Percentiles rank a stretch among this genome's conserved stretches.
These are phyloP conservation scores for Magnusiomyces paraingens DNA, from an alignment of 1,139 yeast species.

Conservation along the genomic window DNA sequence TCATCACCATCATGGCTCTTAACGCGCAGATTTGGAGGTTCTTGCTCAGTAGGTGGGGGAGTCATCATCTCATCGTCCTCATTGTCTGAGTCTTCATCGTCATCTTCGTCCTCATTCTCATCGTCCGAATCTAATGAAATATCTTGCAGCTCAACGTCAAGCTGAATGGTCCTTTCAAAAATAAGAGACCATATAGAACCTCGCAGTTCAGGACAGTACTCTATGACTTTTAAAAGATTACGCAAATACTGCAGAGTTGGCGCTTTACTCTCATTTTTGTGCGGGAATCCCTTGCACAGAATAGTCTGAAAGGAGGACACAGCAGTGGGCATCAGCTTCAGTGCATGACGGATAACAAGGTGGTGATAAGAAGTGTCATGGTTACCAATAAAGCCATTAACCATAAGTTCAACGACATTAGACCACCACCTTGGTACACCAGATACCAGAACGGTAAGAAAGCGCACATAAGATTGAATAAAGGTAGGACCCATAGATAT, in stretches of 20 bases:
- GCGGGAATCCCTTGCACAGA: constrained; percentile 63
- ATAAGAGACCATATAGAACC: constrained; percentile 73
- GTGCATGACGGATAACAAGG: constrained; percentile 52
- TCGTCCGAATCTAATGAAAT: constrained; percentile 83
- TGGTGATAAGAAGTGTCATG: constrained; percentile 53
- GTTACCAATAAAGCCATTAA: constrained; percentile 47
- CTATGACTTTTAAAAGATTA: constrained; percentile 53
- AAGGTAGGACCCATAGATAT: constrained; percentile 38
- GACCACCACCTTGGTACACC: constrained; percentile 86
- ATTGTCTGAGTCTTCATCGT: constrained; percentile 42
- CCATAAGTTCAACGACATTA: constrained; percentile 64
- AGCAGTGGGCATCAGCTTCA: constrained; percentile 75
- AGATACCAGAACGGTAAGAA: constrained; percentile 71
- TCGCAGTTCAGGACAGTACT: constrained; percentile 65
- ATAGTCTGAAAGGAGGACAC: constrained; percentile 56
- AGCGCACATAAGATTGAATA: constrained; percentile 54
- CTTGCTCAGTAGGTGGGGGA: background rate
- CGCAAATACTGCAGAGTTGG: constrained; percentile 57
- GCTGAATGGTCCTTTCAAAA: constrained; percentile 70
- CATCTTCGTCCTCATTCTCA: constrained; percentile 58
- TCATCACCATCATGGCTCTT: constrained; percentile 1
- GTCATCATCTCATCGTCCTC: constrained; percentile 35
- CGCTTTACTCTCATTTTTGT: constrained; percentile 56
- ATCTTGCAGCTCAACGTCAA: constrained; percentile 92
- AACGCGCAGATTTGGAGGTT: background rate